A percentile compares a stretch with the other conserved stretches of the same genome.
These are phyloP conservation scores for Penicillium sp. DNA, from an alignment of 2,329 filamentous ascomycete genomes.

Conservation along the genomic window DNA sequence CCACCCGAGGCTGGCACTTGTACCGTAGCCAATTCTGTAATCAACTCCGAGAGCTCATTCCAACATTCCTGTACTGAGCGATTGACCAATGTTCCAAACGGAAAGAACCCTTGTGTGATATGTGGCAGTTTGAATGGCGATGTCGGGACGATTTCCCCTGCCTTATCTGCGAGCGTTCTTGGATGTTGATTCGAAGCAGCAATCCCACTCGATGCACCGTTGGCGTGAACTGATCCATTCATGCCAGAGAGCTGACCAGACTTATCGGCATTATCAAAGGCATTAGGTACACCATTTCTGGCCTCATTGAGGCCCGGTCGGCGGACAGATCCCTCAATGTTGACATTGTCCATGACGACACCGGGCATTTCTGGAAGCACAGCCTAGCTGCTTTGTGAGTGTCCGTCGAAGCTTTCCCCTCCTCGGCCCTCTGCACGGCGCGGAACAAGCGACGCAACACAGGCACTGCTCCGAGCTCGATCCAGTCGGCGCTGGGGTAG, in stretches of 20 bases:
- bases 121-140: constrained; percentile 58
- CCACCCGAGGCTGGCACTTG: constrained; percentile 48
- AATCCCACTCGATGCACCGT: constrained; percentile 26
- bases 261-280: constrained; percentile 17
- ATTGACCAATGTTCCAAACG: constrained; percentile 70
- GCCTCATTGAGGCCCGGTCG: constrained; percentile 23
- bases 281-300: constrained; percentile 25
- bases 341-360: constrained; percentile 42
- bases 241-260: constrained; percentile 14
- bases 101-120: constrained; percentile 72
- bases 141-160: constrained; percentile 2
- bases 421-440: constrained; percentile 30
- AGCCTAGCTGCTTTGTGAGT: constrained; percentile 11
- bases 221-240: constrained; percentile 27
- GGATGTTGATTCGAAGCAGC: constrained; percentile 12
- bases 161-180: constrained; percentile 4
- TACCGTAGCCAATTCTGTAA: constrained; percentile 68
- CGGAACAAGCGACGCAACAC: constrained; percentile 22
- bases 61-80: constrained; percentile 81
- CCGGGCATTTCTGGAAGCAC: constrained; percentile 40
- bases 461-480: constrained; percentile 16
- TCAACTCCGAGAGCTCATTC: constrained; percentile 68
- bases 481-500: constrained; percentile 21
- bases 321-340: constrained; percentile 27
- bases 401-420: constrained; percentile 25